Evolutionary conservation across 257 asterid species (phyloP).

Genomic region (Nicotiana tabacum): DNA sequence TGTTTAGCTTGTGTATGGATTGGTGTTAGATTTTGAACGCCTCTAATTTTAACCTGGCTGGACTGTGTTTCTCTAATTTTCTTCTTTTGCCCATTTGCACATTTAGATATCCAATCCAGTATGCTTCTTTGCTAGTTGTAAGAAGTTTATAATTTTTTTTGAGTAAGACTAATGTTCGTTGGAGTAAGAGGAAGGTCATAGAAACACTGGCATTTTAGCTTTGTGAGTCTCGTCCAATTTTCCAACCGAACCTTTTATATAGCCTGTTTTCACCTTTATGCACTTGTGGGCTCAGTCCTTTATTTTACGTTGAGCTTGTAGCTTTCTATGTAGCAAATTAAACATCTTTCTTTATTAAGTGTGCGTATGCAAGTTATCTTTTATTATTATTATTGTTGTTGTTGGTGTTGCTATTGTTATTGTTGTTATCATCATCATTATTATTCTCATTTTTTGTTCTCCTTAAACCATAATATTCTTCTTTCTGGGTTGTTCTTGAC

Average conservation of each 20-base stretch:
- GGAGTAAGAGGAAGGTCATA: not conserved
- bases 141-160: not conserved
- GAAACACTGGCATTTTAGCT: not conserved
- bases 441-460: not conserved
- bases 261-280: not conserved
- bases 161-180: not conserved
- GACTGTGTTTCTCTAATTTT: not conserved
- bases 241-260: not conserved
- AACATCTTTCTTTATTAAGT: not conserved
- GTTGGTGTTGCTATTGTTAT: too few relatives aligned
- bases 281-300: not conserved
- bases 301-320: not conserved
- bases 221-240: not conserved
- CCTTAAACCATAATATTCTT: not conserved
- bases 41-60: not conserved
- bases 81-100: not conserved
- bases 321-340: not conserved
- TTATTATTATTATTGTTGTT: not conserved
- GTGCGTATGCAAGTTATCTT: not conserved
- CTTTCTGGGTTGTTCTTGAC: not conserved
- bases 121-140: not conserved
- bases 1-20: not conserved
- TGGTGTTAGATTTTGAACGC: not conserved
- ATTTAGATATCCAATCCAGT: not conserved
- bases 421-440: too few relatives aligned